These are phyloP conservation scores for Wallacemonas rigidus DNA, from an alignment of 208 protist species.

Conservation along the genomic window DNA sequence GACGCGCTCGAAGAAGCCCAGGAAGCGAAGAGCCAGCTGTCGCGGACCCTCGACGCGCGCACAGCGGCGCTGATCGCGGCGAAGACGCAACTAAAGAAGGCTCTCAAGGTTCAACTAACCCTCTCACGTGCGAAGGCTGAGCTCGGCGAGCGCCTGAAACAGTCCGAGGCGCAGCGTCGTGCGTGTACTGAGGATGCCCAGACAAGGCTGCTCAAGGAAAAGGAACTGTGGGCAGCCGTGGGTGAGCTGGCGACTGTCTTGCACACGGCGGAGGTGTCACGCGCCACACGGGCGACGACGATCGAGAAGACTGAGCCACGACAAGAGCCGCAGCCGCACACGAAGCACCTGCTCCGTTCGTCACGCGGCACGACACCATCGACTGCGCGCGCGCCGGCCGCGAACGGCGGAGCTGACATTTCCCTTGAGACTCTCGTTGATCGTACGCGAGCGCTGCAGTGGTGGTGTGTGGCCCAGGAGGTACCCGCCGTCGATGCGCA, in stretches of 20 bases:
- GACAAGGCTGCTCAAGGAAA: constrained; percentile 2
- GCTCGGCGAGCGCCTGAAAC: neutral
- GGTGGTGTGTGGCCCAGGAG: constrained; percentile 9
- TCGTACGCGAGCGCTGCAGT: constrained; percentile 6
- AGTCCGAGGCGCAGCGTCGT: constrained; percentile 16
- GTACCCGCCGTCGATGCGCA: neutral
- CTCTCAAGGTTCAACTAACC: constrained; percentile 29
- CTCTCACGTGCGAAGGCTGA: neutral
- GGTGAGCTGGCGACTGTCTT: constrained; percentile 6
- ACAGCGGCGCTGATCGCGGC: constrained; percentile 18
- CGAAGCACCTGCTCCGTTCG: too few relatives aligned
- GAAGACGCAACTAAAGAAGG: constrained; percentile 28
- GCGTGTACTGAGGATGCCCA: constrained; percentile 6
- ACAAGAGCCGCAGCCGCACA: neutral
- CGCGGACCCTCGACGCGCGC: constrained; percentile 2
- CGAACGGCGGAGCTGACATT: neutral
- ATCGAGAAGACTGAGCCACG: neutral
- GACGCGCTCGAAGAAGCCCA: neutral
- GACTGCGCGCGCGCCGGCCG: neutral
- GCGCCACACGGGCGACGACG: neutral
- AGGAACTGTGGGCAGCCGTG: neutral
- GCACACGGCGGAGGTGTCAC: neutral
- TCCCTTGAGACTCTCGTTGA: constrained; percentile 4
- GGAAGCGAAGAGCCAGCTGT: neutral
- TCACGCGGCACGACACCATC: too few relatives aligned